Conservation (phyloP, 208 protist species). For the Leishmania martiniquensis region DNA sequence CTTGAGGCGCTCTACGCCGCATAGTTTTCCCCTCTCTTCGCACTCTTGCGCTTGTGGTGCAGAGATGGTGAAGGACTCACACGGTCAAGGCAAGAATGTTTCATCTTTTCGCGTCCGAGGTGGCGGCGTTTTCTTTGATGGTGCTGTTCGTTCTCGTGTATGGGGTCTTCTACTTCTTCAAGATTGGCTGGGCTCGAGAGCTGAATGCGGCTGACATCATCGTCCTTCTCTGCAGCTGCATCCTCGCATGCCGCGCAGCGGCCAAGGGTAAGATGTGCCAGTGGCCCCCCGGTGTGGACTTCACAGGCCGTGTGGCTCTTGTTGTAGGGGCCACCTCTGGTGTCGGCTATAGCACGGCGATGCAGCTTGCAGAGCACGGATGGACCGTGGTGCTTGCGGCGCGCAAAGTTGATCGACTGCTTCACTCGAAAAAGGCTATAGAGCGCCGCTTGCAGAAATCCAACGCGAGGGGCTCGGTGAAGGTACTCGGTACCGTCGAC, state of each 20-base stretch:
- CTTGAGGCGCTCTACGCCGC: background rate
- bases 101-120: slow-evolving; percentile 68
- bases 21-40: background rate
- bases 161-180: slow-evolving; percentile 18
- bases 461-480: slow-evolving; percentile 29
- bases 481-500: slow-evolving; percentile 76
- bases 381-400: slow-evolving; percentile 82
- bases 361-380: slow-evolving; percentile 71
- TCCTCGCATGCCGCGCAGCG: slow-evolving; percentile 46
- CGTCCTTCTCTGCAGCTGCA: slow-evolving; percentile 40
- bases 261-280: slow-evolving; percentile 54
- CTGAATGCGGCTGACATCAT: slow-evolving; percentile 27
- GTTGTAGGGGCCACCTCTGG: slow-evolving; percentile 82
- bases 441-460: slow-evolving; percentile 26
- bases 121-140: slow-evolving; percentile 31
- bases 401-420: slow-evolving; percentile 55
- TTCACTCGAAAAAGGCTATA: slow-evolving; percentile 52
- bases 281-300: slow-evolving; percentile 68
- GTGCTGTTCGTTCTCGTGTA: slow-evolving; percentile 22
- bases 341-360: slow-evolving; percentile 72
- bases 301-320: slow-evolving; percentile 66
- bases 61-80: background rate
- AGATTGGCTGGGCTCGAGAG: slow-evolving; percentile 20
- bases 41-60: background rate
- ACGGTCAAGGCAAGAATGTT: slow-evolving; percentile 37